Conservation (phyloP, 768 basidiomycete species). For the Agaricus bisporus region DNA sequence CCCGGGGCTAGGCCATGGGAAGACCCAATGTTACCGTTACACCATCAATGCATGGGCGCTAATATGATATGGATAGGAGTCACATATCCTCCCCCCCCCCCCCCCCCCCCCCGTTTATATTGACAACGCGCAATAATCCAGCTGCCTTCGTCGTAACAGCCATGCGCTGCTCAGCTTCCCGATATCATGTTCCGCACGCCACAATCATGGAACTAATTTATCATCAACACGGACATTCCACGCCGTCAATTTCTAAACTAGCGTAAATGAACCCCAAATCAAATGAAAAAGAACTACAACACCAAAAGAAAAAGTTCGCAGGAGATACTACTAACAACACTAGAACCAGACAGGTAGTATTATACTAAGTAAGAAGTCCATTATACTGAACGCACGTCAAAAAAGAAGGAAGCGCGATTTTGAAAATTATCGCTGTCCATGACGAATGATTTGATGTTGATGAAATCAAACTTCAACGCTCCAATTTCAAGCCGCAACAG, state of each 20-base stretch:
- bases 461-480: too few species aligned
- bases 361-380: not conserved
- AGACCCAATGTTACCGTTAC: constrained; percentile 87
- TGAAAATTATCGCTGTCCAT: not conserved
- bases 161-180: not conserved
- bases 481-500: not conserved
- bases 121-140: too few species aligned
- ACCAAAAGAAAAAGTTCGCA: too few species aligned
- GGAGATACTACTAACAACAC: not conserved
- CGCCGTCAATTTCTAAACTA: not conserved
- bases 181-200: not conserved
- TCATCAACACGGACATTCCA: not conserved
- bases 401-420: not conserved
- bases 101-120: too few species aligned
- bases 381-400: not conserved
- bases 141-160: too few species aligned
- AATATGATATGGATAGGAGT: too few species aligned
- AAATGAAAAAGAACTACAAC: too few species aligned
- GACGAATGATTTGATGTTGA: too few species aligned
- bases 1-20: constrained; percentile 63
- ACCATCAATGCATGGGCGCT: constrained; percentile 59
- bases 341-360: too few species aligned
- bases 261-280: too few species aligned
- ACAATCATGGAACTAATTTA: too few species aligned
- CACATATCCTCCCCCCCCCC: too few species aligned